Percentiles rank a stretch among this genome's conserved stretches.
Evolutionary conservation across 2,329 filamentous ascomycete species (phyloP).

Genomic region (Neopestalotiopsis clavispora): DNA sequence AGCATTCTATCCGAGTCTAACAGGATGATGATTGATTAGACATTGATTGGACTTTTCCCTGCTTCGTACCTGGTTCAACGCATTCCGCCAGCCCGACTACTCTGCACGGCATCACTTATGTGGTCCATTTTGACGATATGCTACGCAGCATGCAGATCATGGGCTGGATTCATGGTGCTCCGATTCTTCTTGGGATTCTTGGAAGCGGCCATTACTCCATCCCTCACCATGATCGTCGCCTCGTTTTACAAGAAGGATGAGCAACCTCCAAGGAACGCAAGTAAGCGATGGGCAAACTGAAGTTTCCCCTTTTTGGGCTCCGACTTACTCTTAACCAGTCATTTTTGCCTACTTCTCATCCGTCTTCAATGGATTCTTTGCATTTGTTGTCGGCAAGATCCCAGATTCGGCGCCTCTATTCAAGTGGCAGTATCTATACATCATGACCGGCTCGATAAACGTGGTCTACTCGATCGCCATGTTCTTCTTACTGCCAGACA

Average conservation of each 20-base stretch:
- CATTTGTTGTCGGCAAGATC: constrained; percentile 34
- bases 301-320: not conserved
- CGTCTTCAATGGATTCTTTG: constrained; percentile 32
- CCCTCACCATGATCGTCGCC: constrained; percentile 39
- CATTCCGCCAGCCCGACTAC: constrained; percentile 32
- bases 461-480: constrained; percentile 33
- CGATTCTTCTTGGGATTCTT: constrained; percentile 41
- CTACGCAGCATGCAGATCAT: constrained; percentile 32
- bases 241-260: constrained; percentile 44
- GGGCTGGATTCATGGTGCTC: constrained; percentile 37
- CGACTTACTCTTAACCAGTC: constrained; percentile 21
- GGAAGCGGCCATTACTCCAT: constrained; percentile 39
- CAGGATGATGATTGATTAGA: constrained; percentile 1
- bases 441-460: constrained; percentile 37
- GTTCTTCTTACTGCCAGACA: constrained; percentile 38
- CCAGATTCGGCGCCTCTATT: constrained; percentile 25
- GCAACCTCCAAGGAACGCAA: constrained; percentile 39
- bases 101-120: constrained; percentile 31
- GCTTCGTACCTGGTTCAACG: constrained; percentile 33
- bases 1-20: not conserved
- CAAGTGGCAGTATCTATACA: constrained; percentile 35
- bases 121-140: constrained; percentile 36
- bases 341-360: constrained; percentile 40
- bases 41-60: constrained; percentile 29
- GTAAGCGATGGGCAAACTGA: constrained; percentile 7